Evolutionary conservation across 768 basidiomycete species (phyloP).

Genomic region (Leccinum ochraceum): DNA sequence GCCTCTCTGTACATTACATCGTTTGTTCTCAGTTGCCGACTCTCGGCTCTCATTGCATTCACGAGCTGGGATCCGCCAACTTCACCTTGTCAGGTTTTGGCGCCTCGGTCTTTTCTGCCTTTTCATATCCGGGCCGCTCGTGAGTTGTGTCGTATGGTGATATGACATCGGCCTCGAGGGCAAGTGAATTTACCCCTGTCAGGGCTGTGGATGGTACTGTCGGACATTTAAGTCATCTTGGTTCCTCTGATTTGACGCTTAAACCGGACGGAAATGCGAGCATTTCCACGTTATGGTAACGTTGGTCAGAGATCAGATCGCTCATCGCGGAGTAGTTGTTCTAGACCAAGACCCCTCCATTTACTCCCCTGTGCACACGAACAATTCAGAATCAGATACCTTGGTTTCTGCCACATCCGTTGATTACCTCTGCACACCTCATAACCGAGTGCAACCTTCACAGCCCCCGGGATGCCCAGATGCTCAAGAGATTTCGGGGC

Average conservation of each 20-base stretch:
- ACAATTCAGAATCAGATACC: slow-evolving; percentile 1
- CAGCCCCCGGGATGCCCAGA: slow-evolving; percentile 10
- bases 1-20: slow-evolving; percentile 5
- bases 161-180: slow-evolving; percentile 11
- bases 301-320: slow-evolving; percentile 1
- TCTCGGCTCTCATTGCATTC: background rate
- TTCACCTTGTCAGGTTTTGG: background rate
- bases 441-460: background rate
- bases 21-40: background rate
- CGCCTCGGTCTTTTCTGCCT: background rate
- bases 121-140: slow-evolving; percentile 10
- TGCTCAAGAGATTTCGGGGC: slow-evolving; percentile 8
- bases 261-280: background rate
- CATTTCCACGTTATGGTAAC: slow-evolving; percentile 1
- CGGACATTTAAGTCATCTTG: slow-evolving; percentile 2
- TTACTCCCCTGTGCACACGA: background rate
- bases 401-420: background rate
- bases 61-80: slow-evolving; percentile 5
- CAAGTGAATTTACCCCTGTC: slow-evolving; percentile 5
- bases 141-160: slow-evolving; percentile 1
- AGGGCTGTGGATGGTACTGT: slow-evolving; percentile 6
- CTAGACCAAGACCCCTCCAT: slow-evolving; percentile 5
- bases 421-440: slow-evolving; percentile 4
- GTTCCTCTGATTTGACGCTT: background rate
- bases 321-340: slow-evolving; percentile 12